Evolutionary conservation across 495 filamentous ascomycete genomes (phyloP).

Genomic region (Barbatosphaeria neglecta): DNA sequence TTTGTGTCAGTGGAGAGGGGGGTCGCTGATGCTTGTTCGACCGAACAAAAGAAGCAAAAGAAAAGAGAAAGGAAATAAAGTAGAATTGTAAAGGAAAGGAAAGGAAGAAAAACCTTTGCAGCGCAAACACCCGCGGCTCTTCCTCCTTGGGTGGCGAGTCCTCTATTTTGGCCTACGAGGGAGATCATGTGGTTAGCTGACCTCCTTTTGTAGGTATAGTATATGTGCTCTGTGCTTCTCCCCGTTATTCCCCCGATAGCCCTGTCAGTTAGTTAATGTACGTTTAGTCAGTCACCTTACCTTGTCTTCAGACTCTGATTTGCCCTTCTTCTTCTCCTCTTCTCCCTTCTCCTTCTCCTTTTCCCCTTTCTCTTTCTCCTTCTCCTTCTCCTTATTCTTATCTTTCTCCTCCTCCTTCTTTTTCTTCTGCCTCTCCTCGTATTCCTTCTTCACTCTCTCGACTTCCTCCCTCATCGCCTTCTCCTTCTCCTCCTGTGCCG

Average conservation of each 20-base stretch:
- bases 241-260: too few species aligned
- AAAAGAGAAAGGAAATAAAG: too few species aligned
- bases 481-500: constrained; percentile 61
- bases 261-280: background rate
- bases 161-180: constrained; percentile 14
- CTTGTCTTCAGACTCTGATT: constrained; percentile 30
- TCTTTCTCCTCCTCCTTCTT: constrained; percentile 34
- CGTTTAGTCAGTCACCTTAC: constrained; percentile 15
- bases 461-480: constrained; percentile 67
- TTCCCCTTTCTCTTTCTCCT: constrained; percentile 46
- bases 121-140: constrained; percentile 68
- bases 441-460: constrained; percentile 49
- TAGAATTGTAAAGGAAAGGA: too few species aligned
- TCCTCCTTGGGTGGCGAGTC: constrained; percentile 35
- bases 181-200: background rate
- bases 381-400: constrained; percentile 33
- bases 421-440: constrained; percentile 52
- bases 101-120: constrained; percentile 55
- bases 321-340: constrained; percentile 28
- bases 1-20: constrained; percentile 5
- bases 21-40: too few species aligned
- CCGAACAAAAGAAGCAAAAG: too few species aligned
- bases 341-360: constrained; percentile 27
- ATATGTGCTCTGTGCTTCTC: too few species aligned
- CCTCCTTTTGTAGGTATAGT: background rate